A percentile compares a stretch with the other conserved stretches of the same genome.
These are phyloP conservation scores for Postia placenta DNA, from an alignment of 768 basidiomycete species.

Conservation along the genomic window DNA sequence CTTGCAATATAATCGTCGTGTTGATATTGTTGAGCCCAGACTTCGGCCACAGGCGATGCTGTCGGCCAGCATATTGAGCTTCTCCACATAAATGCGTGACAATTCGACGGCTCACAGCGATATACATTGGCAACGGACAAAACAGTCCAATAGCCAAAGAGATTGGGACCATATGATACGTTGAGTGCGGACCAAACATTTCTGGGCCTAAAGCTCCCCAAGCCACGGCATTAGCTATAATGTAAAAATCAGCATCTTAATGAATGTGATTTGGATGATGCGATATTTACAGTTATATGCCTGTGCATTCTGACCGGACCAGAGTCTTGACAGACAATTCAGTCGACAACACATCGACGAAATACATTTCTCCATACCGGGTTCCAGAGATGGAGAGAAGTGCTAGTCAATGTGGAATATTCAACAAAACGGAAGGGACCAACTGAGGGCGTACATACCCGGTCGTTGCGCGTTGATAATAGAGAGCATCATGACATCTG, in stretches of 20 bases:
- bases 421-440: background rate
- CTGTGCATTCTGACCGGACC: constrained; percentile 47
- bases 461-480: constrained; percentile 18
- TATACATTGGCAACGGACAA: constrained; percentile 51
- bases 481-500: constrained; percentile 25
- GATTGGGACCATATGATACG: constrained; percentile 18
- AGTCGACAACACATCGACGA: background rate
- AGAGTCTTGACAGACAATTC: constrained; percentile 21
- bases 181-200: constrained; percentile 10
- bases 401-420: background rate
- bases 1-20: constrained; percentile 35
- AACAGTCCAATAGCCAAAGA: constrained; percentile 44
- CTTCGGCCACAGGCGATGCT: constrained; percentile 40
- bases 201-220: constrained; percentile 46
- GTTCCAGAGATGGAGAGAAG: constrained; percentile 45
- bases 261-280: background rate
- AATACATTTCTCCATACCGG: too few relatives aligned
- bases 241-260: background rate
- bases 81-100: background rate
- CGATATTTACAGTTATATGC: constrained; percentile 30
- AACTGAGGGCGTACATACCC: background rate
- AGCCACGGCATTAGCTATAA: constrained; percentile 34
- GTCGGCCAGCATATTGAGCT: background rate
- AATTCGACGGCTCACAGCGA: constrained; percentile 18
- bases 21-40: constrained; percentile 40